phyloP scores from a whole-genome alignment of 2,329 filamentous ascomycete species.

The Ascochyta viciae-villosae region DNA sequence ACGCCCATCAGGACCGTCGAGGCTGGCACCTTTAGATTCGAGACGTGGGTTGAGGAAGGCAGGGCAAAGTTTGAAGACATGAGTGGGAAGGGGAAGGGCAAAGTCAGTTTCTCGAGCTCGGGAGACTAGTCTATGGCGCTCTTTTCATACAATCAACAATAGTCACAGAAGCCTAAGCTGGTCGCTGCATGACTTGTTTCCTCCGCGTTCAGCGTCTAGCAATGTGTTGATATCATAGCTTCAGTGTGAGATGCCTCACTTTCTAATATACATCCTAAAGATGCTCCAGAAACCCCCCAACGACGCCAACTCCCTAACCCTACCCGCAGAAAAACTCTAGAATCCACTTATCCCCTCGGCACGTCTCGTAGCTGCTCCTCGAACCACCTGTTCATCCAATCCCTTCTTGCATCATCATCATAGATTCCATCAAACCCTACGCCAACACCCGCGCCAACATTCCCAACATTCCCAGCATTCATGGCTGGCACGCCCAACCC shows the following conservation, averaged over 20 bases:
- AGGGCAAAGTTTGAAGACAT: constrained; percentile 55
- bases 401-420: neutral
- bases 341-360: neutral
- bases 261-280: neutral
- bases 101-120: constrained; percentile 26
- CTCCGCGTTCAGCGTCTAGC: neutral
- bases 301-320: neutral
- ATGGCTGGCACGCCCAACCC: neutral
- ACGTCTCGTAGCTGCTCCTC: neutral
- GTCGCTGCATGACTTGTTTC: too few species aligned
- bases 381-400: neutral
- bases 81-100: neutral
- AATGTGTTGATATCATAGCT: neutral
- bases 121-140: constrained; percentile 5
- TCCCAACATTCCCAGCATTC: neutral
- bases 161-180: too few species aligned
- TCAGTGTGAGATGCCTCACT: neutral
- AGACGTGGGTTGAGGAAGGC: constrained; percentile 74
- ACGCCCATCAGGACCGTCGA: constrained; percentile 69
- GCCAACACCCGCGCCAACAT: neutral
- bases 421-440: neutral
- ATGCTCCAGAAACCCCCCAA: neutral
- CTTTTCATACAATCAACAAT: neutral
- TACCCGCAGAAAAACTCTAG: neutral
- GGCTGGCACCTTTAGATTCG: constrained; percentile 70